These are phyloP conservation scores for Melanogaster broomeanus DNA, from an alignment of 768 basidiomycete species.

Conservation along the genomic window DNA sequence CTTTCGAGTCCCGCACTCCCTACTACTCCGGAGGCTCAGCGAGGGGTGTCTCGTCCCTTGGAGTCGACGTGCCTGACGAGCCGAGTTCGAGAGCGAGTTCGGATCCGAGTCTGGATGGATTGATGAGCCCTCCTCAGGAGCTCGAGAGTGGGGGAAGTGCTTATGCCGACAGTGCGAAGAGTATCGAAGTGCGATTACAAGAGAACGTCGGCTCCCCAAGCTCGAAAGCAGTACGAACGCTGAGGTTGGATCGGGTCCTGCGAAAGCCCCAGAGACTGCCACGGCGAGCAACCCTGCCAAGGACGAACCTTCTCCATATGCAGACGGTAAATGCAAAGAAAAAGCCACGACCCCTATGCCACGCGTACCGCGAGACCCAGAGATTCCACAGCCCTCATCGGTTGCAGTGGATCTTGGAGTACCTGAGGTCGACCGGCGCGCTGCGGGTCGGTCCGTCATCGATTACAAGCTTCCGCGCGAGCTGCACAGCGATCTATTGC, in stretches of 20 bases:
- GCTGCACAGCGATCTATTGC: constrained; percentile 54
- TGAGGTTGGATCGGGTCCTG: constrained; percentile 1
- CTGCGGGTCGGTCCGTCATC: constrained; percentile 27
- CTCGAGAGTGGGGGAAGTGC: constrained; percentile 12
- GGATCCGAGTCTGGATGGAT: constrained; percentile 13
- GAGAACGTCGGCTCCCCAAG: not conserved
- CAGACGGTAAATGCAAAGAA: constrained; percentile 3
- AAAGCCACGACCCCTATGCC: not conserved
- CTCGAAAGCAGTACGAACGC: not conserved
- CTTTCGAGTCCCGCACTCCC: constrained; percentile 20
- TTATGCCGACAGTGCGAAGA: constrained; percentile 12
- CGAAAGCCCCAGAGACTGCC: not conserved
- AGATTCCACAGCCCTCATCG: not conserved
- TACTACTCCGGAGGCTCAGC: not conserved
- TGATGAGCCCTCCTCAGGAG: constrained; percentile 14
- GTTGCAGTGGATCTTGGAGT: not conserved
- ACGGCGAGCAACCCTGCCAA: not conserved
- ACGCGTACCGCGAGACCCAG: not conserved
- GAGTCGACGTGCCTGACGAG: constrained; percentile 5
- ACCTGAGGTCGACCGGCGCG: constrained; percentile 10
- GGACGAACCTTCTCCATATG: not conserved
- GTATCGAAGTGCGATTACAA: constrained; percentile 2
- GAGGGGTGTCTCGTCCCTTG: not conserved
- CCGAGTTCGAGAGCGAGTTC: constrained; percentile 13
- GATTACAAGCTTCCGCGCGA: constrained; percentile 66